Base-by-base conservation (phyloP, 495 filamentous ascomycete species). In the Lasiosphaeris hirsuta region DNA sequence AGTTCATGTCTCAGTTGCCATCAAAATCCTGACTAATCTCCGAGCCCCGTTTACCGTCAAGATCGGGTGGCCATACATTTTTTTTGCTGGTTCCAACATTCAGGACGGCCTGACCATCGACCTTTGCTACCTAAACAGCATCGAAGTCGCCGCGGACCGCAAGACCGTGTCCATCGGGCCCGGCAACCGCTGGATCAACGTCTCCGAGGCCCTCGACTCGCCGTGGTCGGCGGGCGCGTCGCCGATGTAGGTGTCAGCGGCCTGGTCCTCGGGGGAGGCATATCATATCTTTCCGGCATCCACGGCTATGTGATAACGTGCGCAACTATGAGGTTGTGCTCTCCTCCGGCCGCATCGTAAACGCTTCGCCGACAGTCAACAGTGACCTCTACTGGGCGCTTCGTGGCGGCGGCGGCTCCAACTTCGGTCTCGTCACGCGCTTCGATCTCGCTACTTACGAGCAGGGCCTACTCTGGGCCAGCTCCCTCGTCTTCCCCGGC, bases 161-260 rank as follows among this genome's bases (percentile, higher is more conserved):
- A 56, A 63, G 8, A 70, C 60, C 11, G 72, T 71, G 3, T 61
- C 59, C 9, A 70, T 84, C 23, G 80, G 69, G 1, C 64, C 80
- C 9, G 82, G 79, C 6, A 69, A 67, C 41, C 57, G 57, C 40
- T 88, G 85, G 85, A 57, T 60, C 18, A 69, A 84, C 44, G 78
- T 87, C 7, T 86, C 84, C 59, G 44, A 54, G 1, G 67, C 64
- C 44, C 72, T 88, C 1, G 74, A 74, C 10, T 81, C 3, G 74
- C 78, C 2, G 67, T 84, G 0, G 66, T 71, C 6, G 86, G 84
- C 7, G 84, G 83, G n/a, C 77, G 86, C 10, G 75, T 72, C 17
- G 58, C 73, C 0, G 70, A 71, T 4, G 76, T 87, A 45, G 86
- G 86, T 34, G 80, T 85, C 0, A 76, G 78, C n/a, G 86, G 86